Percentiles rank a stretch among this genome's conserved stretches.
These are phyloP conservation scores for Falciphora oryzae DNA, from an alignment of 2,329 filamentous ascomycete species.

Conservation along the genomic window DNA sequence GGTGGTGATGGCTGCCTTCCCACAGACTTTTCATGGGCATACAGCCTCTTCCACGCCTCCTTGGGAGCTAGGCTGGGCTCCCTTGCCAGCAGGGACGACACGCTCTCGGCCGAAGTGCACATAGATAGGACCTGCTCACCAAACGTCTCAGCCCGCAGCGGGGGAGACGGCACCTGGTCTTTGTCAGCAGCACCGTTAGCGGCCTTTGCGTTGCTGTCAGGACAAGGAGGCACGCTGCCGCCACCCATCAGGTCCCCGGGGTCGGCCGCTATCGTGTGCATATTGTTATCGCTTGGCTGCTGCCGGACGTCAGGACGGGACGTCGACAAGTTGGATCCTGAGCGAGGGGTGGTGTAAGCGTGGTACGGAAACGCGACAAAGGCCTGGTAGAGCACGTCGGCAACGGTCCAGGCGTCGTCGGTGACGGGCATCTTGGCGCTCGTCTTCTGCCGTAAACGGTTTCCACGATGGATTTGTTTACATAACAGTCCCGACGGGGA, in stretches of 20 bases:
- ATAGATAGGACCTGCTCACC: conserved; percentile 42
- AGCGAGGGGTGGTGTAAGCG: conserved; percentile 21
- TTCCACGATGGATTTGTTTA: too few relatives aligned
- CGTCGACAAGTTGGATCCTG: neutral
- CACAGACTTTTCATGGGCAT: conserved; percentile 22
- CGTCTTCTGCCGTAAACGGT: too few relatives aligned
- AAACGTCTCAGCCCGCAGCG: conserved; percentile 22
- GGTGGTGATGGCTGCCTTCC: neutral
- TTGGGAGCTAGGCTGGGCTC: conserved; percentile 47
- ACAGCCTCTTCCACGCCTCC: conserved; percentile 52
- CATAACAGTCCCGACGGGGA: too few relatives aligned
- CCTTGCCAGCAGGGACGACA: conserved; percentile 51
- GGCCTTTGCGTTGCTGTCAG: too few relatives aligned
- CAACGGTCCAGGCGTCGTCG: conserved; percentile 11
- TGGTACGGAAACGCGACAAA: conserved; percentile 25
- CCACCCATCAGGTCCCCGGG: neutral
- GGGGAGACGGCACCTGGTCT: too few relatives aligned
- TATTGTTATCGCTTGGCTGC: neutral
- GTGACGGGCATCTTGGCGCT: neutral
- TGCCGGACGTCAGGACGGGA: too few relatives aligned
- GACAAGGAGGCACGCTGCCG: too few relatives aligned
- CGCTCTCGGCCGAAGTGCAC: conserved; percentile 46
- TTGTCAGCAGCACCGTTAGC: too few relatives aligned
- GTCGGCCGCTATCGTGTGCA: neutral
- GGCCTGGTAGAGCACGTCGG: conserved; percentile 20